Evolutionary conservation across 495 filamentous ascomycete genomes (phyloP), one percentile per base, ranked within the genome.

Genomic region (Lineolata rhizophorae): DNA sequence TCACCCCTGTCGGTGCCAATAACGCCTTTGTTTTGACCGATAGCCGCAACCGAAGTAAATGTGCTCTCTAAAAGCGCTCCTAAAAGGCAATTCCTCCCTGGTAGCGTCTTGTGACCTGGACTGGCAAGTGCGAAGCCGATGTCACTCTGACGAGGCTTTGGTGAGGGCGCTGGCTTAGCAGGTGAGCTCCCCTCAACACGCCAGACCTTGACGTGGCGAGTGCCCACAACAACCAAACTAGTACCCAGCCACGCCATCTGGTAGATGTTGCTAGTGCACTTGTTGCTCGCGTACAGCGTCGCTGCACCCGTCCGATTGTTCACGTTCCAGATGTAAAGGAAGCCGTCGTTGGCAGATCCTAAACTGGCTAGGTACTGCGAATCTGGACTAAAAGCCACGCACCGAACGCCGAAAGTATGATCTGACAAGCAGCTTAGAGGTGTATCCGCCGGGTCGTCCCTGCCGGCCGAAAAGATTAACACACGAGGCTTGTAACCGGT

Each of bases 181-280:
- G 60, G 61, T 10, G 62, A 62, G 9, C 40, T 47, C 6, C 79
- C 73, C 19, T 85, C 78, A 12, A 82, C 65, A 40, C 76, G 65
- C 87, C 87, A 97, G 19, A 90, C 65, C 50, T 95, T 97, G 43
- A 93, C 70, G 57, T 94, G 83, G 31, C 87, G 69, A 27, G 84
- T 76, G 12, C 87, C 87, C 17, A 80, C 63, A 18, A 73, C 80
- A 14, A 83, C 55, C 27, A 83, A 48, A 20, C 49, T 61, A 32
- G 57, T 62, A 12, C 83, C 82, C 50, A 93, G 65, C 85, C 87
- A 97, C 32, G 76, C 69, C 62, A 93, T 85, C 18, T 71, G 67
- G 24, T 70, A 74, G 42, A 93, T 59, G 27, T 65, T 68, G 12
- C 76, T 73, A 17, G 82, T 94, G 54, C 87, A 95, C 49, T 87